These are phyloP conservation scores for Plasmodium knowlesi DNA, from an alignment of 169 alveolate genomes.

Conservation along the genomic window DNA sequence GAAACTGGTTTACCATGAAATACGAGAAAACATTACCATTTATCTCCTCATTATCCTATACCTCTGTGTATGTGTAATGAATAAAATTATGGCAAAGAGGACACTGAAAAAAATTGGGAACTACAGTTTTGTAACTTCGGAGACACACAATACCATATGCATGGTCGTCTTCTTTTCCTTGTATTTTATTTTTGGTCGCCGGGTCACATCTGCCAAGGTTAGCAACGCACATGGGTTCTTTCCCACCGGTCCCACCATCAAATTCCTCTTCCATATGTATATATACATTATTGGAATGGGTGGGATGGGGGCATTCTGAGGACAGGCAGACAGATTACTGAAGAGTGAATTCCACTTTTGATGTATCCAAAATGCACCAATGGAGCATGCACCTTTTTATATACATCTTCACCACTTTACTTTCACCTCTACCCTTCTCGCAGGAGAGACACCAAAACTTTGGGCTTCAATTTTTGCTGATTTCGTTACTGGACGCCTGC, in stretches of 20 bases:
- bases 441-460: constrained; percentile 26
- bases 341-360: neutral
- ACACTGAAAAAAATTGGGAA: constrained; percentile 48
- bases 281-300: neutral
- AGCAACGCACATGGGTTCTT: neutral
- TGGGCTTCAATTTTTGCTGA: neutral
- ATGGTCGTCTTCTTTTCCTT: neutral
- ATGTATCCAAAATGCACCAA: neutral
- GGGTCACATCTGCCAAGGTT: neutral
- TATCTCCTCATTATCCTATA: constrained; percentile 4
- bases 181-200: constrained; percentile 1
- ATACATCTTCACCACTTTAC: neutral
- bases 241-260: neutral
- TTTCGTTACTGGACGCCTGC: constrained; percentile 29
- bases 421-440: neutral
- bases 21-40: constrained; percentile 1
- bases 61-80: constrained; percentile 57
- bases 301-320: neutral
- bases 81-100: constrained; percentile 49
- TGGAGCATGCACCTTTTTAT: neutral
- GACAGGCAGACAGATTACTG: neutral
- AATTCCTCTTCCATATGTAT: neutral
- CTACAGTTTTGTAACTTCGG: constrained; percentile 61
- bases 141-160: constrained; percentile 37
- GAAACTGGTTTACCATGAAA: neutral